These are phyloP conservation scores for Mycena latifolia DNA, from an alignment of 768 basidiomycete species.

Conservation along the genomic window DNA sequence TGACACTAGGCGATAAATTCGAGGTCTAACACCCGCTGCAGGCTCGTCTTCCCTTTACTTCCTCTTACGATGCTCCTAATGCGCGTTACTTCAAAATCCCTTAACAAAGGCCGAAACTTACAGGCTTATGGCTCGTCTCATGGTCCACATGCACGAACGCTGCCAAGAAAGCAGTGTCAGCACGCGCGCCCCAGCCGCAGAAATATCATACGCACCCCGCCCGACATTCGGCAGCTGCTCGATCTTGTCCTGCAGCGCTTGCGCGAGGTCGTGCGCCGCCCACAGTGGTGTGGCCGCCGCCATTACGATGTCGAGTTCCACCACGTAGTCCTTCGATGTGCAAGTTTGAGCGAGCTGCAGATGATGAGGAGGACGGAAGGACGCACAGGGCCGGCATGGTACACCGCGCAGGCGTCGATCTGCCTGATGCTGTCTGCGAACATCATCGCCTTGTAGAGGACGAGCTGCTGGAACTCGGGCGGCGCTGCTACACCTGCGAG, in stretches of 20 bases:
- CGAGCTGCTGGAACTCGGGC: slow-evolving; percentile 68
- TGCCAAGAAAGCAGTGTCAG: background rate
- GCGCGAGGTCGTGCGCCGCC: slow-evolving; percentile 64
- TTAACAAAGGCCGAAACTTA: slow-evolving; percentile 2
- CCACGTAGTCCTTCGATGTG: slow-evolving; percentile 60
- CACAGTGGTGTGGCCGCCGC: slow-evolving; percentile 69
- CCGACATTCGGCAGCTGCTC: slow-evolving; percentile 71
- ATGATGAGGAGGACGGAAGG: background rate
- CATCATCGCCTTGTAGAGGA: slow-evolving; percentile 76
- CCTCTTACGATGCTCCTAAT: background rate
- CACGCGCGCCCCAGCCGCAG: background rate
- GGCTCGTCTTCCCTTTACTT: too few species aligned
- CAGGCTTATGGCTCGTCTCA: slow-evolving; percentile 60
- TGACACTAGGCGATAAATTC: too few species aligned
- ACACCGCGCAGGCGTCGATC: slow-evolving; percentile 73
- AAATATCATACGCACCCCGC: slow-evolving; percentile 39
- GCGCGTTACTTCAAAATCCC: too few species aligned
- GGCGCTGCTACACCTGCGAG: slow-evolving; percentile 74
- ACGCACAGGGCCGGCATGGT: slow-evolving; percentile 57
- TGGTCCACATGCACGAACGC: slow-evolving; percentile 77
- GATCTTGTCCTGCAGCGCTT: slow-evolving; percentile 65
- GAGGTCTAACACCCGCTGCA: too few species aligned
- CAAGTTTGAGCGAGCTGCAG: background rate
- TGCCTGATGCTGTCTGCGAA: slow-evolving; percentile 69
- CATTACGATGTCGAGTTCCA: slow-evolving; percentile 77